phyloP scores from a whole-genome alignment of 441 rosid species.

The Aquilaria agallochum region DNA sequence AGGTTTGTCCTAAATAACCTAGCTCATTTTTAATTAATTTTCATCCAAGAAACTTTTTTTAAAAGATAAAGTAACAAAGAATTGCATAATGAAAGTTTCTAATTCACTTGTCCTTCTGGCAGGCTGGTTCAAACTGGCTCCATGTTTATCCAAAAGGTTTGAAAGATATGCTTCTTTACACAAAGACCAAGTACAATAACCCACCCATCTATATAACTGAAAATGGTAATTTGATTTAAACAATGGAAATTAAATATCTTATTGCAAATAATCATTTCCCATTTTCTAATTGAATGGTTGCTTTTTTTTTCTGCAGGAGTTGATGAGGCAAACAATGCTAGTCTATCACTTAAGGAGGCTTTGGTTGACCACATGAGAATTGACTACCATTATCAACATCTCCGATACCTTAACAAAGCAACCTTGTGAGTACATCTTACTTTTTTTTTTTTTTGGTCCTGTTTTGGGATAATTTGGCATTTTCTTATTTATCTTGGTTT shows the following conservation, averaged over 20 bases:
- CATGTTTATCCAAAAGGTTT: conserved; percentile 34
- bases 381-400: conserved; percentile 27
- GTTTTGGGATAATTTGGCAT: too few species aligned
- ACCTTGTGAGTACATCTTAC: conserved; percentile 24
- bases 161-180: conserved; percentile 28
- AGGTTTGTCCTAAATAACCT: too few species aligned
- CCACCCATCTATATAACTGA: conserved; percentile 32
- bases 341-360: conserved; percentile 11
- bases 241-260: not conserved
- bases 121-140: conserved; percentile 36
- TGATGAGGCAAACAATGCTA: conserved; percentile 22
- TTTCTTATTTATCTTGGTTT: not conserved
- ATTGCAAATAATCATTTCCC: not conserved
- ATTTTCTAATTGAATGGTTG: not conserved
- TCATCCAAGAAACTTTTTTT: too few species aligned
- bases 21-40: too few species aligned
- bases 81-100: too few species aligned
- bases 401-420: conserved; percentile 25
- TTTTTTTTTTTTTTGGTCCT: not conserved
- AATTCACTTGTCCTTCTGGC: not conserved
- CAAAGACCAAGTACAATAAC: conserved; percentile 29
- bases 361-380: conserved; percentile 23
- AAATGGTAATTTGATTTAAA: conserved; percentile 21
- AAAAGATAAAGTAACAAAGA: too few species aligned
- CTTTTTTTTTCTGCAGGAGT: conserved; percentile 17